Percentiles rank a stretch among this genome's conserved stretches.
Evolutionary conservation across 169 alveolate genomes (phyloP).

Genomic region (Plasmodium blacklocki): DNA sequence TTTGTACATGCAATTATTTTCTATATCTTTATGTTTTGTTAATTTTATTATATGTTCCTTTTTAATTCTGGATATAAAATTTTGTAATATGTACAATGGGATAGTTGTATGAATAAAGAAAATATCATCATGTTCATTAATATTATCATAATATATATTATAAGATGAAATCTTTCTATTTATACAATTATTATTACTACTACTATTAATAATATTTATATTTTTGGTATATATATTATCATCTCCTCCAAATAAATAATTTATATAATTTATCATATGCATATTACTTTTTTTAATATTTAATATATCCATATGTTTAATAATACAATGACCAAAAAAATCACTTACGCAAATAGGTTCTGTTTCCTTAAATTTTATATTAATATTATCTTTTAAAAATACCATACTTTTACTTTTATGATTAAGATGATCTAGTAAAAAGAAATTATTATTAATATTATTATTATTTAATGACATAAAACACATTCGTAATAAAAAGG

Average conservation of each 20-base stretch:
- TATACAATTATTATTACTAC: background rate
- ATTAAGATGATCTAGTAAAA: background rate
- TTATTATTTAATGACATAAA: slow-evolving; percentile 49
- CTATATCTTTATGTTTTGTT: slow-evolving; percentile 58
- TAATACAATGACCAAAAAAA: slow-evolving; percentile 29
- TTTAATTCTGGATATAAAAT: slow-evolving; percentile 56
- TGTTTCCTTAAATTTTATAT: background rate
- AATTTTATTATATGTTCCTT: slow-evolving; percentile 50
- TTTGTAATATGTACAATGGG: slow-evolving; percentile 66
- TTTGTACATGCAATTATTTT: slow-evolving; percentile 68
- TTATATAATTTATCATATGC: slow-evolving; percentile 30
- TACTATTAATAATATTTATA: too few species aligned
- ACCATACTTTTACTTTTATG: slow-evolving; percentile 6
- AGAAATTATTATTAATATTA: background rate
- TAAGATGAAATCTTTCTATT: background rate
- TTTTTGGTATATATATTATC: background rate
- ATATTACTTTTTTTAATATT: slow-evolving; percentile 28
- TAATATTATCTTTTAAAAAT: slow-evolving; percentile 4
- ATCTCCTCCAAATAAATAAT: slow-evolving; percentile 20
- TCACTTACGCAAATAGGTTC: background rate
- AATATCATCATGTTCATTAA: too few species aligned
- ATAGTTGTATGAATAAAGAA: slow-evolving; percentile 8
- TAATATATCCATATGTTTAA: slow-evolving; percentile 19
- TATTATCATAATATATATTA: background rate
- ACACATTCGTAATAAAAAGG: slow-evolving; percentile 53